Evolutionary conservation across 2,329 filamentous ascomycete genomes (phyloP).

Genomic region (Aspergillus pseudoglaucus): DNA sequence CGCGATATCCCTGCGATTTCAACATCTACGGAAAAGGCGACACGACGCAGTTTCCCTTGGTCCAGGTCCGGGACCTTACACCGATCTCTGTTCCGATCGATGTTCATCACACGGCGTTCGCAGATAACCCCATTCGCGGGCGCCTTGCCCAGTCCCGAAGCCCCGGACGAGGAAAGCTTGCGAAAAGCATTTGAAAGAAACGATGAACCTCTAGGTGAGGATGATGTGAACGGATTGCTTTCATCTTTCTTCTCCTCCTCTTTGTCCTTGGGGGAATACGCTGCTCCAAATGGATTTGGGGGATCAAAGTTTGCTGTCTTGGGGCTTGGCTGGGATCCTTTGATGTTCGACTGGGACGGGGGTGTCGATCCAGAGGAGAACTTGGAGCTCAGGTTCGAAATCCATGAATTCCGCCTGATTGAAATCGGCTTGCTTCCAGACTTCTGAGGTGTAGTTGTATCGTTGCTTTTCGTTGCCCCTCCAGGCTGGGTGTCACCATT

Average conservation of each 20-base stretch:
- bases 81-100: conserved; percentile 71
- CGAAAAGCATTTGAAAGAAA: conserved; percentile 77
- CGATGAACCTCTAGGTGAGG: conserved; percentile 65
- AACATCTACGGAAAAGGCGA: conserved; percentile 94
- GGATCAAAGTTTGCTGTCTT: conserved; percentile 31
- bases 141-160: conserved; percentile 46
- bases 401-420: conserved; percentile 74
- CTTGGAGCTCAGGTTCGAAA: conserved; percentile 86
- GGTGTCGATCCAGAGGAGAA: conserved; percentile 59
- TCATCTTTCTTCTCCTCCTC: conserved; percentile 37
- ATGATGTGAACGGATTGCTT: conserved; percentile 43
- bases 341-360: conserved; percentile 30
- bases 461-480: conserved; percentile 12
- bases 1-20: conserved; percentile 86
- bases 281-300: conserved; percentile 41
- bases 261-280: conserved; percentile 36
- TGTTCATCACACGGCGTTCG: conserved; percentile 74
- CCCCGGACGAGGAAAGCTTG: conserved; percentile 65
- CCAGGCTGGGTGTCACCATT: conserved; percentile 11
- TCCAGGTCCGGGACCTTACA: conserved; percentile 75
- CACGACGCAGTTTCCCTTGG: conserved; percentile 71
- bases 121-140: conserved; percentile 63
- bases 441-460: conserved; percentile 12
- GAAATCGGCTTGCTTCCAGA: conserved; percentile 24
- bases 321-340: conserved; percentile 21